phyloP scores from a whole-genome alignment of 331 rosid genomes.

The Prunus yedoensis region DNA sequence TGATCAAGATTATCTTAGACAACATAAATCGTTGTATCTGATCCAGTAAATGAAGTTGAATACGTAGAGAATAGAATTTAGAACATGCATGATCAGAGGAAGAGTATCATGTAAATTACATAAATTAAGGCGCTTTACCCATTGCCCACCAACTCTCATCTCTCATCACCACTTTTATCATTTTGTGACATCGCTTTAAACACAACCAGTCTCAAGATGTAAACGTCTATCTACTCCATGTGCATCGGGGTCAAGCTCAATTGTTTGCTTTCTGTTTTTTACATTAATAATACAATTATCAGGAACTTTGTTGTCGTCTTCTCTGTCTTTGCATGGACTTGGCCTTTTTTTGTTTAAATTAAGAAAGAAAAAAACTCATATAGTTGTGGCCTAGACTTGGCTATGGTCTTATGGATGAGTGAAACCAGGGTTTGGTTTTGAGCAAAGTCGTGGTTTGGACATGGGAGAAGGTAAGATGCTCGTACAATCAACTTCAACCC shows the following conservation, averaged over 20 bases:
- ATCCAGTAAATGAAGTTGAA: too few relatives aligned
- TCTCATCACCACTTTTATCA: not conserved
- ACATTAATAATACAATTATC: not conserved
- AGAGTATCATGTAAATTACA: constrained; percentile 6
- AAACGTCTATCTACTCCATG: not conserved
- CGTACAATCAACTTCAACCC: not conserved
- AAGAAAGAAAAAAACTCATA: too few relatives aligned
- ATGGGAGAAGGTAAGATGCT: not conserved
- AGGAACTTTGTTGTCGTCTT: not conserved
- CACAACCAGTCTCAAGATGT: not conserved
- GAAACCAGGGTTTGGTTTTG: not conserved
- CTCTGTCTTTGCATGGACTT: not conserved
- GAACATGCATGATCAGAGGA: not conserved
- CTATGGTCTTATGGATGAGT: too few relatives aligned
- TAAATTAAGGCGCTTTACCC: constrained; percentile 6
- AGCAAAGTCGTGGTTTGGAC: not conserved
- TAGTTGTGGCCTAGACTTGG: too few relatives aligned
- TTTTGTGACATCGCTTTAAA: not conserved
- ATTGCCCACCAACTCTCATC: not conserved
- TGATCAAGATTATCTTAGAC: too few relatives aligned
- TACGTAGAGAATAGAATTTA: too few relatives aligned
- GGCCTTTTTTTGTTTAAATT: too few relatives aligned
- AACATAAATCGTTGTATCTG: too few relatives aligned
- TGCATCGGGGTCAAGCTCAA: not conserved
- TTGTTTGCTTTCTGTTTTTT: not conserved